Conservation (phyloP, 2,329 filamentous ascomycete species). For the Purpureocillium takamizusanense region DNA sequence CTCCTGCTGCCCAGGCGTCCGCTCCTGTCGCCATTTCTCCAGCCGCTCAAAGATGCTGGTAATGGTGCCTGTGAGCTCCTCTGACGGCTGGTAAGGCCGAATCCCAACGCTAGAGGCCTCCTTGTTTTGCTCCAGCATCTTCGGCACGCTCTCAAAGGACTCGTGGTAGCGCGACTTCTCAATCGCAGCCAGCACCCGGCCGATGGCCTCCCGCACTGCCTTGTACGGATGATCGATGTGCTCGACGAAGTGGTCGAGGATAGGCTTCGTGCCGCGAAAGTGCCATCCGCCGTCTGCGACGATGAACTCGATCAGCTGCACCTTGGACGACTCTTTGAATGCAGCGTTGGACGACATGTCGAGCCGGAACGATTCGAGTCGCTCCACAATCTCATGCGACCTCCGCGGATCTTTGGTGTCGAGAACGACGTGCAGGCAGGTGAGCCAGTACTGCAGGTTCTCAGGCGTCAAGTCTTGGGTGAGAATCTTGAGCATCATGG, state of each 20-base stretch:
- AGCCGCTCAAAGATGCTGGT: constrained; percentile 68
- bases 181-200: constrained; percentile 77
- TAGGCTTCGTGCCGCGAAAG: constrained; percentile 82
- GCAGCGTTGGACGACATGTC: constrained; percentile 95
- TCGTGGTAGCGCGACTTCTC: constrained; percentile 91
- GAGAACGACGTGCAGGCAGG: constrained; percentile 81
- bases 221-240: constrained; percentile 98
- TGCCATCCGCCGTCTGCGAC: constrained; percentile 92
- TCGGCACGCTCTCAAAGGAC: constrained; percentile 72
- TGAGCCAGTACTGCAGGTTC: constrained; percentile 90
- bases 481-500: constrained; percentile 77
- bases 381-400: constrained; percentile 76
- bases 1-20: constrained; percentile 80
- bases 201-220: constrained; percentile 90
- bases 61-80: constrained; percentile 66
- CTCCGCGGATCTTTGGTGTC: constrained; percentile 85
- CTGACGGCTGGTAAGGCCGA: constrained; percentile 69
- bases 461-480: constrained; percentile 90
- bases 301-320: constrained; percentile 80
- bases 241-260: constrained; percentile 77
- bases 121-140: constrained; percentile 71
- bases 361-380: constrained; percentile 73
- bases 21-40: constrained; percentile 79
- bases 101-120: constrained; percentile 72
- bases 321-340: constrained; percentile 97